Evolutionary conservation across 73 alveolate genomes (phyloP), one percentile per base, ranked within the genome.

Genomic region (Symbiodinium natans): DNA sequence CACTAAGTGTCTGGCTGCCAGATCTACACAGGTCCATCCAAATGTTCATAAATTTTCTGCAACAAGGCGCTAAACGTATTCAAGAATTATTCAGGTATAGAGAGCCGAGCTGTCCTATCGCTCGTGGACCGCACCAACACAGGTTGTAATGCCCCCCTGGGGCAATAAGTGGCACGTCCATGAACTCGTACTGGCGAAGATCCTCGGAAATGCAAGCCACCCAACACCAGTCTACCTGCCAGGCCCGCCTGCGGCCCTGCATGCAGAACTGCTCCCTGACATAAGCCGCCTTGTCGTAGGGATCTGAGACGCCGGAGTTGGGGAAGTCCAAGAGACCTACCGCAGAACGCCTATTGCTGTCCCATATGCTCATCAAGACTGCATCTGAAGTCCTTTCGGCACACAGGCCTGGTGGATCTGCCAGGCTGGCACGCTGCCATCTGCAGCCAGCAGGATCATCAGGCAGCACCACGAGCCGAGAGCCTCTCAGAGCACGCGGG

Each of bases 381-480:
- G 59, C 21, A 46, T 46, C 59, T 46, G 59, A 6, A 46, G 13
- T 13, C 6, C 59, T 46, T 46, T 13, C 59, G 13, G 13, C 59
- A 46, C 59, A 46, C 59, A 19, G 31, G 42, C 43, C 84, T 34
- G 40, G 97, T 3, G 97, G 88, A 23, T 90, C 97, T 10, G 89
- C 97, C 33, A 68, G 38, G 88, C 89, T 71, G 54, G 48, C 38
- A 39, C 97, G 42, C 40, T 41, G 97, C 97, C 97, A 90, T 33
- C 43, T 84, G 88, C 97, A 90, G 75, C 97, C 97, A 29, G 77
- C 89, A 36, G 97, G 97, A 31, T 90, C 97, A 77, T 36, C 27
- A 42, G 97, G 97, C 40, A 90, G 97, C 80, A 90, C 97, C 97
- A 90, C 97, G 42, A 90, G 80, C 39, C 97, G 97, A 31, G 97